Evolutionary conservation across 2,329 filamentous ascomycete genomes (phyloP), one percentile per base, ranked within the genome.

Genomic region (Trichophyton rubrum): DNA sequence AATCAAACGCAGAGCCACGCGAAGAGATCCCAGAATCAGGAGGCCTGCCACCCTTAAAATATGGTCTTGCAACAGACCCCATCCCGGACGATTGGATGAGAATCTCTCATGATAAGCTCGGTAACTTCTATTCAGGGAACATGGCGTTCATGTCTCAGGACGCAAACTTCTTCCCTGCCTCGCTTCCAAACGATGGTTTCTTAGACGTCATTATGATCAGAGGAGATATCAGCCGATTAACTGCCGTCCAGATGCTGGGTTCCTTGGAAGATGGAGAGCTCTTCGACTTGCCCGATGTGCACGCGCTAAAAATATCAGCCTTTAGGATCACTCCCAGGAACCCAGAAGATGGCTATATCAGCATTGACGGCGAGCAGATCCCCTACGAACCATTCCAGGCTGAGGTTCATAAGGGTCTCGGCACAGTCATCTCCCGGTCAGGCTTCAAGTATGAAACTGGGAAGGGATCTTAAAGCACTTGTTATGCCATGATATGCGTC

Each of bases 61-160:
- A 89, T 68, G 93, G 93, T 57, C 92, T 89, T 0, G 77, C 93
- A 62, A 82, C 84, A 58, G 89, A 95, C 66, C 79, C 86, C 15
- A 71, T 97, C 0, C 91, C 90, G 0, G 76, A 82, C 1, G 86
- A 83, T 53, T 99, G 93, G 90, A 80, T 87, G 63, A 75, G 87
- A 20, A 75, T 87, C 2, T 83, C 87, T 0, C 82, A 87, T 64
- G 84, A 93, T 64, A 89, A 86, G 33, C 78, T 99, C 60, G 90
- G 90, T 55, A 96, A 89, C 68, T 95, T 99, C 72, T 97, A 95
- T 74, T 88, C 86, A 35, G 93, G 93, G 63, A 99, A 96, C 71
- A 95, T 97, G 86, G 85, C 88, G 24, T 95, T 87, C 73, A 92
- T 99, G 89, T 86, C 91, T 0, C 81, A 89, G 11, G 86, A 92